A percentile compares a stretch with the other conserved stretches of the same genome.
phyloP scores from a whole-genome alignment of 371 early-diverging fungal species.

The Dichotomocladium elegans region DNA sequence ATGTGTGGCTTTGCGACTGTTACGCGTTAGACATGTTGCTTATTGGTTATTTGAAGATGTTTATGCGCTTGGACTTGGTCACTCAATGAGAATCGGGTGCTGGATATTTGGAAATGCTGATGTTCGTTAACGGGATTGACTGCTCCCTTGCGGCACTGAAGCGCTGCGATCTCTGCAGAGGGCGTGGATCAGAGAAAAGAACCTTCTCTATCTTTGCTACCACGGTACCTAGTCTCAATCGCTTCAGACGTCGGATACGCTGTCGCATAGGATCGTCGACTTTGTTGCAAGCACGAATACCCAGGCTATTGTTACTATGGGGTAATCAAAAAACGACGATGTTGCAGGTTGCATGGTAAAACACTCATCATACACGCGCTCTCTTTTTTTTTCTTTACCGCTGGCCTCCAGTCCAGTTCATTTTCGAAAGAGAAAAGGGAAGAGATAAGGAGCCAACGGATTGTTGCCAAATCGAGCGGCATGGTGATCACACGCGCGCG shows the following conservation, averaged over 20 bases:
- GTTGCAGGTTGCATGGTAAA: too few species aligned
- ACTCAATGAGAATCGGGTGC: too few species aligned
- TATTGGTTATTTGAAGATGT: too few species aligned
- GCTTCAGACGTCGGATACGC: neutral
- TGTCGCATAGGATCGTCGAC: neutral
- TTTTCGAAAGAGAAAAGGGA: neutral
- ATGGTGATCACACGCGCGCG: too few species aligned
- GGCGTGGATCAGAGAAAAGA: too few species aligned
- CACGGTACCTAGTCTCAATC: slow-evolving; percentile 1
- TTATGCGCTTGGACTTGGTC: too few species aligned
- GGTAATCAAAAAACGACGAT: neutral
- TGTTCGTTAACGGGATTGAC: neutral
- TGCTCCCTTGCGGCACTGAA: too few species aligned
- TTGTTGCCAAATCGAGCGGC: neutral
- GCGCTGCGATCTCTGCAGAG: too few species aligned
- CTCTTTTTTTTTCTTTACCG: slow-evolving; percentile 1
- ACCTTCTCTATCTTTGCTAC: too few species aligned
- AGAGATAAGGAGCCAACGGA: neutral
- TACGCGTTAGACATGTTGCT: too few species aligned
- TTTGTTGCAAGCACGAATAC: neutral
- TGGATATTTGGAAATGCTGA: too few species aligned
- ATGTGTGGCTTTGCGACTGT: too few species aligned
- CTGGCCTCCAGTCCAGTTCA: slow-evolving; percentile 17
- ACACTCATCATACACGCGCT: neutral
- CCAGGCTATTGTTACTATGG: neutral